Conservation (phyloP, 176 grass and related monocot species). For the Urochloa ruziziensis region DNA sequence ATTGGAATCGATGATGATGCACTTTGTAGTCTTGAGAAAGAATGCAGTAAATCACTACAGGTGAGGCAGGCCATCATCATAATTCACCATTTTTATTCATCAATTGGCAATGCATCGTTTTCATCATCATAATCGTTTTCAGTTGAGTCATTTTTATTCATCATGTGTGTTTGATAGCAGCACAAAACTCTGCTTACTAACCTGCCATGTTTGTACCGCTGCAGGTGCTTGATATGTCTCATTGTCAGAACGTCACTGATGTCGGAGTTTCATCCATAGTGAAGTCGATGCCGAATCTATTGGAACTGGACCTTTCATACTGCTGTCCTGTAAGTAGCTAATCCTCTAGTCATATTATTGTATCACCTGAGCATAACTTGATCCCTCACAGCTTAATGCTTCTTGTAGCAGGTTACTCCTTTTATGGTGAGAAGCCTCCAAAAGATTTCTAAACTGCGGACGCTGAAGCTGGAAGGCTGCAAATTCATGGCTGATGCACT, state of each 20-base stretch:
- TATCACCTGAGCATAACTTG: background rate
- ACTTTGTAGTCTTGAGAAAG: slow-evolving; percentile 43
- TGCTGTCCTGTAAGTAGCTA: slow-evolving; percentile 59
- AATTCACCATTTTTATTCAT: background rate
- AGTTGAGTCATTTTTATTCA: background rate
- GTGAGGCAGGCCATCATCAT: slow-evolving; percentile 59
- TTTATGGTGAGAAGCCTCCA: slow-evolving; percentile 45
- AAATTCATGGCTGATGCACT: slow-evolving; percentile 54
- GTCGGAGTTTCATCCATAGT: slow-evolving; percentile 48
- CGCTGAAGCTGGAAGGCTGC: slow-evolving; percentile 76
- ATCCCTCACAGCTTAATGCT: background rate
- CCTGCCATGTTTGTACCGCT: slow-evolving; percentile 1
- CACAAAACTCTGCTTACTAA: background rate
- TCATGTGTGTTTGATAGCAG: background rate
- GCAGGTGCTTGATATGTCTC: slow-evolving; percentile 82
- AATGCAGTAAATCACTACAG: slow-evolving; percentile 70
- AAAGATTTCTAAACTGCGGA: slow-evolving; percentile 43
- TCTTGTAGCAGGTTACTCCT: slow-evolving; percentile 54
- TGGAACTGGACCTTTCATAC: slow-evolving; percentile 64
- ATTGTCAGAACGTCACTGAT: slow-evolving; percentile 58
- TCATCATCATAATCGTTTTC: background rate
- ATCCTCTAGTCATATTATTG: background rate
- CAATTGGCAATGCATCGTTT: background rate
- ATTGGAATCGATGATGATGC: slow-evolving; percentile 63
- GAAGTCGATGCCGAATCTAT: slow-evolving; percentile 45